A percentile compares a stretch with the other conserved stretches of the same genome.
Evolutionary conservation across 768 basidiomycete species (phyloP).

Genomic region (Daedaleopsis sinensis): DNA sequence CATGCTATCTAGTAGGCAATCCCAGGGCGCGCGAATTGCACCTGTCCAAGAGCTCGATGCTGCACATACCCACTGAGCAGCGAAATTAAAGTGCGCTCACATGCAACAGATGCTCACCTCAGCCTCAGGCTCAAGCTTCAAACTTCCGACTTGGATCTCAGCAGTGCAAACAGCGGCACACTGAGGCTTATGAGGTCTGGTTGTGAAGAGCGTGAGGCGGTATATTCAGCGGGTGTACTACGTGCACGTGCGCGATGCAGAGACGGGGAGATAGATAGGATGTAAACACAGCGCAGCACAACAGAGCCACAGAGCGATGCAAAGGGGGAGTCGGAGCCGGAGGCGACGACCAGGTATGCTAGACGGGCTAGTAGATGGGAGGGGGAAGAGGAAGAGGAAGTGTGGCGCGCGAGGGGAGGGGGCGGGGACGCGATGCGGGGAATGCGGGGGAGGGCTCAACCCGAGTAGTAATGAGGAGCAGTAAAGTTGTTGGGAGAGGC

Average conservation of each 20-base stretch:
- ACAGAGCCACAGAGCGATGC: background rate
- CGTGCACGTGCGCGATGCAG: background rate
- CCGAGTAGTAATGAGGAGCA: background rate
- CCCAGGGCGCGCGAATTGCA: no score
- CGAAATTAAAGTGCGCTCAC: no score
- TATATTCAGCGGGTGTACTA: slow-evolving; percentile 14
- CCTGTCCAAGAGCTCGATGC: no score
- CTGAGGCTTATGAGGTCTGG: no score
- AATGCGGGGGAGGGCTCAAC: background rate
- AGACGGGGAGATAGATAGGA: slow-evolving; percentile 17
- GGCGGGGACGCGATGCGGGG: background rate
- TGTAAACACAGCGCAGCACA: slow-evolving; percentile 16
- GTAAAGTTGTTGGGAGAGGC: background rate
- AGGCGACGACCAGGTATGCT: background rate
- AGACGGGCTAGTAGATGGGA: background rate
- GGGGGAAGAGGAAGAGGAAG: no score
- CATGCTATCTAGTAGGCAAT: no score
- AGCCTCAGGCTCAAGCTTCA: no score
- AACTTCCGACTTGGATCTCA: no score
- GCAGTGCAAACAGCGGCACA: no score
- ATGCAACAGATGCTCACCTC: no score
- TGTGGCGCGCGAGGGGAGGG: background rate
- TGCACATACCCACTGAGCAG: no score
- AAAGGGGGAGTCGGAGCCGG: background rate
- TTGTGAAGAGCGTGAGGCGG: background rate